These are phyloP conservation scores for Ophiostoma pallidulum DNA, from an alignment of 2,329 filamentous ascomycete genomes.

Conservation along the genomic window DNA sequence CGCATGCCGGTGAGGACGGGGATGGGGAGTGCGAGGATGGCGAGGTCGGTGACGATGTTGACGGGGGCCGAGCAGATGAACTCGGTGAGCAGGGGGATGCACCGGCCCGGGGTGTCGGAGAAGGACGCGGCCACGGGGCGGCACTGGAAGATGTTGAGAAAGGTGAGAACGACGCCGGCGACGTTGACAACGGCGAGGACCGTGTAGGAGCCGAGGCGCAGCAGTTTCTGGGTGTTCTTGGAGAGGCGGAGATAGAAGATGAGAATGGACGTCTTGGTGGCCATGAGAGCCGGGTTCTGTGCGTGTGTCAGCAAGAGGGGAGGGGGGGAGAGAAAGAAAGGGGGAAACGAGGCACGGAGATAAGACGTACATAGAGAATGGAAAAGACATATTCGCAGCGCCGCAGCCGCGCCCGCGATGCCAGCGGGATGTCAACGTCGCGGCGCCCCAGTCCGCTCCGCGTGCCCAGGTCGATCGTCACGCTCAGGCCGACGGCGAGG, in stretches of 20 bases:
- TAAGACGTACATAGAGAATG: constrained; percentile 45
- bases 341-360: background rate
- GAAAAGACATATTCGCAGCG: constrained; percentile 55
- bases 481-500: constrained; percentile 56
- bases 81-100: constrained; percentile 51
- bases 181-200: constrained; percentile 70
- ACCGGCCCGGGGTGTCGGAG: constrained; percentile 31
- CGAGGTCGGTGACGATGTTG: constrained; percentile 85
- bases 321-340: no score
- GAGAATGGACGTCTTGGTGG: constrained; percentile 85
- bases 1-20: constrained; percentile 82
- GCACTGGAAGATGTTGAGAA: constrained; percentile 85
- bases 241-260: constrained; percentile 82
- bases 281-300: constrained; percentile 84
- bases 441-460: constrained; percentile 58
- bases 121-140: constrained; percentile 64
- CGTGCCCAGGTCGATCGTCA: constrained; percentile 56
- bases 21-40: constrained; percentile 78
- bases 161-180: constrained; percentile 67
- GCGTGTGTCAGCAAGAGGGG: background rate
- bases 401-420: constrained; percentile 44
- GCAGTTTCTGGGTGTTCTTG: constrained; percentile 63
- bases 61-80: constrained; percentile 72
- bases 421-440: constrained; percentile 46
- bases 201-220: constrained; percentile 72